Conservation (phyloP, 495 filamentous ascomycete genomes). For the Rhizodiscina lignyota region DNA sequence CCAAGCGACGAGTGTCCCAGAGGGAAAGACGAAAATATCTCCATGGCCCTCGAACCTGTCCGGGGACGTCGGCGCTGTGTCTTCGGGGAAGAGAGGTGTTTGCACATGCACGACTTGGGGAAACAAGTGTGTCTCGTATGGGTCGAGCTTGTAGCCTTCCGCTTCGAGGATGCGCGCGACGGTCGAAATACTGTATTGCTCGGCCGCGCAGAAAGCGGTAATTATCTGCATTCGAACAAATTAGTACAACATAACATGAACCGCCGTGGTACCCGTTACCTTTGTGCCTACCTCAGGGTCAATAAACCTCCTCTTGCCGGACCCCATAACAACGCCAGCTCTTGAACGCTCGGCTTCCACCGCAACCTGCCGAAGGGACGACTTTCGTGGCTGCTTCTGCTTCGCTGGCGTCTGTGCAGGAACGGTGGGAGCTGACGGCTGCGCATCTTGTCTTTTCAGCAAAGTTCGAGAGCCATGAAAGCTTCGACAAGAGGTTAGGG, state of each 20-base stretch:
- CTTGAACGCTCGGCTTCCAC: conserved; percentile 23
- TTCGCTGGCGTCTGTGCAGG: too few species aligned
- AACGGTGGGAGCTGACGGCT: too few species aligned
- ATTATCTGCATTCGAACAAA: conserved; percentile 30
- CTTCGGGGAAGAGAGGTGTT: conserved; percentile 39
- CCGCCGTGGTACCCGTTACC: conserved; percentile 3
- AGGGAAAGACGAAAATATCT: conserved; percentile 94
- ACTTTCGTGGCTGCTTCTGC: too few species aligned
- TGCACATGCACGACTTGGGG: conserved; percentile 52
- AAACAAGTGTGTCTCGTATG: conserved; percentile 41
- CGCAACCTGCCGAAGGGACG: conserved; percentile 19
- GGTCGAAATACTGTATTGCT: conserved; percentile 64
- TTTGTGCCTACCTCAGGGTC: conserved; percentile 23
- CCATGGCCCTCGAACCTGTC: conserved; percentile 46
- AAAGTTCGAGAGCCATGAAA: too few species aligned
- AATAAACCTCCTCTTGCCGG: conserved; percentile 17
- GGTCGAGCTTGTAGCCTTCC: conserved; percentile 51
- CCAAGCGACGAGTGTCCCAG: conserved; percentile 91
- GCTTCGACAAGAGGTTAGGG: too few species aligned
- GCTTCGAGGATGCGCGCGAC: conserved; percentile 53
- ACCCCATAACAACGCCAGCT: conserved; percentile 15
- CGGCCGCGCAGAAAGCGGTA: conserved; percentile 69
- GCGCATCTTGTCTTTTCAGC: too few species aligned
- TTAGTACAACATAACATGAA: not conserved
- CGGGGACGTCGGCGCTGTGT: conserved; percentile 22